phyloP scores from a whole-genome alignment of 2,329 filamentous ascomycete species.

The Alternaria brassicicola region DNA sequence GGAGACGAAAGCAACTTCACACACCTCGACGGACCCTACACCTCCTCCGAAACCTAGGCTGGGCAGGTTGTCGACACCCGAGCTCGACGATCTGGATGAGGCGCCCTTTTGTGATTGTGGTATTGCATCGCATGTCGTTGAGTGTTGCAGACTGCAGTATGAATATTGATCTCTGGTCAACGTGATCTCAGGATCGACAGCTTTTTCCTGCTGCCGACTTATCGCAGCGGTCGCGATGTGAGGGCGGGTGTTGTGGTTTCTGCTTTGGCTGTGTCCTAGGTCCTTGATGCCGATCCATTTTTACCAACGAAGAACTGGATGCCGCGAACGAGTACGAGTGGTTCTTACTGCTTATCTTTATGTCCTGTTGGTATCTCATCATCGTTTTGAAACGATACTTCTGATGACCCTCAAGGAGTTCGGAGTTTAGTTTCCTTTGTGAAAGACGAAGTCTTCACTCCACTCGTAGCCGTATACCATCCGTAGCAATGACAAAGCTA shows the following conservation, averaged over 20 bases:
- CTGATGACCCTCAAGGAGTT: background rate
- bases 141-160: constrained; percentile 29
- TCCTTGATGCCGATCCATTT: background rate
- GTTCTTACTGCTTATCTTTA: background rate
- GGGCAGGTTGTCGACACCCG: constrained; percentile 42
- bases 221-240: background rate
- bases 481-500: background rate
- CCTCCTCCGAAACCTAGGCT: constrained; percentile 43
- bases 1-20: background rate
- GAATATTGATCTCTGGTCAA: background rate
- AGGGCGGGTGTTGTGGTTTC: background rate
- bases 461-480: background rate
- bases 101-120: constrained; percentile 45
- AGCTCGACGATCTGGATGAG: constrained; percentile 37
- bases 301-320: background rate
- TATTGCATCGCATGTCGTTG: constrained; percentile 11
- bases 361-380: background rate
- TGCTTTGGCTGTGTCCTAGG: background rate
- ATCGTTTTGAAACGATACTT: background rate
- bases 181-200: background rate
- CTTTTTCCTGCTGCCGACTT: background rate
- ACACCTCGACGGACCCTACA: constrained; percentile 7
- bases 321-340: background rate
- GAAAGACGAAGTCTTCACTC: too few relatives aligned
- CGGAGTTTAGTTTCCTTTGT: background rate